These are phyloP conservation scores for Candida sonorensis DNA, from an alignment of 805 yeast genomes.

Conservation along the genomic window DNA sequence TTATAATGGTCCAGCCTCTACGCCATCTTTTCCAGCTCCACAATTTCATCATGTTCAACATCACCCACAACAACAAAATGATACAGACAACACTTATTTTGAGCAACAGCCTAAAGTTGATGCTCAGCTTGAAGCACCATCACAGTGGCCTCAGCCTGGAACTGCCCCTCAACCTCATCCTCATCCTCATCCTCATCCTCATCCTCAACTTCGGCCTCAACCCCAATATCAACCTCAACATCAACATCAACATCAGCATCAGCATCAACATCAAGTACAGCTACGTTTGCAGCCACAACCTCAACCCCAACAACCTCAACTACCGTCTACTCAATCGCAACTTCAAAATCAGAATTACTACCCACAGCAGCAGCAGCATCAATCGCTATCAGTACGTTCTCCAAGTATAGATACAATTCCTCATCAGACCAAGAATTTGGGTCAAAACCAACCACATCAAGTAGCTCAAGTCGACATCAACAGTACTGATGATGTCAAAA, in stretches of 20 bases:
- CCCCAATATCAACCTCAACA: slow-evolving; percentile 14
- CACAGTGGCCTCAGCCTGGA: background rate
- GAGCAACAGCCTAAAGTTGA: too few species aligned
- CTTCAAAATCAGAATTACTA: slow-evolving; percentile 4
- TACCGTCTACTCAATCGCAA: slow-evolving; percentile 11
- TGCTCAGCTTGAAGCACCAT: too few species aligned
- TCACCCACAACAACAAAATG: background rate
- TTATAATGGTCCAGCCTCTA: too few species aligned
- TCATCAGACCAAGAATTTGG: slow-evolving; percentile 12
- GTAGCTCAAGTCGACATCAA: slow-evolving; percentile 7
- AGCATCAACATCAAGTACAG: slow-evolving; percentile 5
- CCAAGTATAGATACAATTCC: slow-evolving; percentile 5
- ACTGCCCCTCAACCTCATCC: background rate
- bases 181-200: slow-evolving; percentile 8
- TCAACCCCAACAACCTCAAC: slow-evolving; percentile 8
- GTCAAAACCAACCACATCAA: slow-evolving; percentile 1
- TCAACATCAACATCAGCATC: slow-evolving; percentile 13
- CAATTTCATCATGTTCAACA: too few species aligned
- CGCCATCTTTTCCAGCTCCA: too few species aligned
- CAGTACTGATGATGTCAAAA: slow-evolving; percentile 20
- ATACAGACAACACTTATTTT: too few species aligned
- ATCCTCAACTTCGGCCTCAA: slow-evolving; percentile 4
- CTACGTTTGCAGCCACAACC: slow-evolving; percentile 5
- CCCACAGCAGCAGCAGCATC: slow-evolving; percentile 9
- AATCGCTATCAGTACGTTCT: slow-evolving; percentile 3